These are phyloP conservation scores for Rhodotorula sp. DNA, from an alignment of 1,284 basidiomycete genomes.

Conservation along the genomic window DNA sequence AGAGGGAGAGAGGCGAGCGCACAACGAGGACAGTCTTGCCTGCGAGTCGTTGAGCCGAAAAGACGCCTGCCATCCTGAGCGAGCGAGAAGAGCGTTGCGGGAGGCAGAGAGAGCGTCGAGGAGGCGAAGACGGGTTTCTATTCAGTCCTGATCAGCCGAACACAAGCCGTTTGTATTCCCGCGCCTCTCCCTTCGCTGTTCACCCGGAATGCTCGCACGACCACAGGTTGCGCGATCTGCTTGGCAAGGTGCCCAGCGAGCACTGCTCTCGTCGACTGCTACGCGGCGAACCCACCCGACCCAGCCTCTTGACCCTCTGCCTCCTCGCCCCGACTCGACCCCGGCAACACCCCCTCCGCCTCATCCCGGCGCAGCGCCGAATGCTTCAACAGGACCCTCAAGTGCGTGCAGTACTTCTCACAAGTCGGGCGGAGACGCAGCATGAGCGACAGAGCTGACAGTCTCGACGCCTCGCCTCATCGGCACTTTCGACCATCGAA, in stretches of 20 bases:
- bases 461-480: not conserved
- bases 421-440: not conserved
- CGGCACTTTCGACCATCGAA: not conserved
- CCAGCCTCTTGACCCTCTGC: conserved; percentile 23
- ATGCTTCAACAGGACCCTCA: not conserved
- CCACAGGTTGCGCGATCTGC: no score
- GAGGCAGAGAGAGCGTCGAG: not conserved
- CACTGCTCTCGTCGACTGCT: not conserved
- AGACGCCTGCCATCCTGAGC: conserved; percentile 20
- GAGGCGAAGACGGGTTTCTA: not conserved
- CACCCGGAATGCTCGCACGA: not conserved
- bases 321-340: conserved; percentile 1
- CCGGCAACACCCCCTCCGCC: not conserved
- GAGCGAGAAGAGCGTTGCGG: not conserved
- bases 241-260: no score
- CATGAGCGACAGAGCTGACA: not conserved
- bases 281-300: conserved; percentile 11
- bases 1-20: not conserved
- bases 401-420: not conserved
- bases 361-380: not conserved
- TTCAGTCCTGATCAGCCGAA: not conserved
- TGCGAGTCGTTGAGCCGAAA: conserved; percentile 27
- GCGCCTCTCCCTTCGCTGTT: not conserved
- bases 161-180: not conserved
- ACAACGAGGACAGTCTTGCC: conserved; percentile 72